phyloP scores from a whole-genome alignment of 352 stramenopile species.

The Elongisporangium undulatum region DNA sequence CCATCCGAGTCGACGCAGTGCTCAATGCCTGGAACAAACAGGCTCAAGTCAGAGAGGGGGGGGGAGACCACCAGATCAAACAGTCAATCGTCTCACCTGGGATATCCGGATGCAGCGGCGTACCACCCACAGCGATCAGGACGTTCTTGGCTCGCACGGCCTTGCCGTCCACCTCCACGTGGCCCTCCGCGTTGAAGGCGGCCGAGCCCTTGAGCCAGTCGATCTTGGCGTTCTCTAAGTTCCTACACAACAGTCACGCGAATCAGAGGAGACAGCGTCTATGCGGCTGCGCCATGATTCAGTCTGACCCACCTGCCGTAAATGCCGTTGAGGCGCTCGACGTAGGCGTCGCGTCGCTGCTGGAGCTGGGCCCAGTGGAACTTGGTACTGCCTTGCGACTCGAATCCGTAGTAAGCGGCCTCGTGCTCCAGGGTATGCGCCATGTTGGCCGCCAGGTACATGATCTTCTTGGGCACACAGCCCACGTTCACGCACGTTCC shows the following conservation, averaged over 20 bases:
- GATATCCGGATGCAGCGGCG: slow-evolving; percentile 53
- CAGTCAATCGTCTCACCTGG: slow-evolving; percentile 16
- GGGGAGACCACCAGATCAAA: background rate
- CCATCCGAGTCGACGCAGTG: slow-evolving; percentile 94
- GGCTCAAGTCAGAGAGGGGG: background rate
- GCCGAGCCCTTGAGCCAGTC: slow-evolving; percentile 86
- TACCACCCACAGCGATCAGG: slow-evolving; percentile 58
- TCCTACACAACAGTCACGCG: slow-evolving; percentile 22
- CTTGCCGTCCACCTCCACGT: slow-evolving; percentile 75
- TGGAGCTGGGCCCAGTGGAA: slow-evolving; percentile 94
- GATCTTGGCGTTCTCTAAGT: slow-evolving; percentile 90
- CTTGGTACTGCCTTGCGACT: slow-evolving; percentile 23
- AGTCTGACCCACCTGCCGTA: slow-evolving; percentile 70
- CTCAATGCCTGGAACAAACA: slow-evolving; percentile 61
- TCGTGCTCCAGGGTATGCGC: slow-evolving; percentile 51
- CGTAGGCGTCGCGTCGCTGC: slow-evolving; percentile 91
- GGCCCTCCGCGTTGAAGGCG: slow-evolving; percentile 75
- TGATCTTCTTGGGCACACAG: slow-evolving; percentile 99
- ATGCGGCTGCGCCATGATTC: too few species aligned
- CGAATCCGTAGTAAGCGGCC: slow-evolving; percentile 54
- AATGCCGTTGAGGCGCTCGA: slow-evolving; percentile 95
- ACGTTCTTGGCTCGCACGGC: slow-evolving; percentile 53
- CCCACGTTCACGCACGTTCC: slow-evolving; percentile 99
- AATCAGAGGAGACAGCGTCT: background rate
- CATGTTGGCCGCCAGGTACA: slow-evolving; percentile 84